Evolutionary conservation across 257 asterid species (phyloP).

Genomic region (Lycium ferocissimum): DNA sequence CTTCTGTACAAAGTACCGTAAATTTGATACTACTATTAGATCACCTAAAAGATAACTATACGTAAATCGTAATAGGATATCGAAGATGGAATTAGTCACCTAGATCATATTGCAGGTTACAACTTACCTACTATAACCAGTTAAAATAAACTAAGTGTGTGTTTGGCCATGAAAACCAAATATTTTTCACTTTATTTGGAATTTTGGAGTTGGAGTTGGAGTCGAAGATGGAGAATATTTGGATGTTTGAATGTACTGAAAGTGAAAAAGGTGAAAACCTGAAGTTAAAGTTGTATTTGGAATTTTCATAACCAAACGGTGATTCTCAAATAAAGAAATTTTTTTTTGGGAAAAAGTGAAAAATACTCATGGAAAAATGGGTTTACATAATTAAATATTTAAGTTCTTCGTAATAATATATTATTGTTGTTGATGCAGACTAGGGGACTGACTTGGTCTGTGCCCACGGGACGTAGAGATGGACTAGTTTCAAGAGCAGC

Average conservation of each 20-base stretch:
- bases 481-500: constrained; percentile 76
- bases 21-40: not conserved
- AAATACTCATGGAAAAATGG: no score
- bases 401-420: not conserved
- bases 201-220: no score
- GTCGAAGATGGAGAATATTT: no score
- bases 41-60: not conserved
- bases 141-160: not conserved
- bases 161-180: no score
- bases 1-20: not conserved
- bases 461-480: constrained; percentile 84
- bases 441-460: constrained; percentile 68
- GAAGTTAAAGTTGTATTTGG: no score
- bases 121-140: not conserved
- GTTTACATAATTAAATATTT: not conserved
- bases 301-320: no score
- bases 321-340: no score
- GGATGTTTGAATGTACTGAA: no score
- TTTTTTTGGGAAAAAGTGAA: no score
- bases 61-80: not conserved
- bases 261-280: no score
- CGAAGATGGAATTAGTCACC: not conserved
- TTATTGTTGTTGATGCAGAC: constrained; percentile 47
- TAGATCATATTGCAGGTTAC: no score
- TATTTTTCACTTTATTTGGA: no score